Evolutionary conservation across 192 early-diverging fungal genomes (phyloP).

Genomic region (Coemansia sp.): DNA sequence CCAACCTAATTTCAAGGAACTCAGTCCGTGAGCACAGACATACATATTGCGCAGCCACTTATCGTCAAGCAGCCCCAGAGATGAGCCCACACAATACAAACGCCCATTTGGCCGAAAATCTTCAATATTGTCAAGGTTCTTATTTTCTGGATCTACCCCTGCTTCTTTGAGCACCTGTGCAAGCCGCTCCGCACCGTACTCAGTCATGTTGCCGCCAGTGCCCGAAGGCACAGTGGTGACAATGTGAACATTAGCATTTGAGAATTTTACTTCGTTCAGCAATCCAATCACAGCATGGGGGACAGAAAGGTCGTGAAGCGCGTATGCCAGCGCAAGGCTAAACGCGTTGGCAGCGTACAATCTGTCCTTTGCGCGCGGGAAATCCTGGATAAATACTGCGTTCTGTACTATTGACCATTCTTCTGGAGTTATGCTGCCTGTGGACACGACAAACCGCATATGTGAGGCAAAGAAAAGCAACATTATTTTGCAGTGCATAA

Average conservation of each 20-base stretch:
- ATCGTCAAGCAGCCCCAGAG: constrained; percentile 23
- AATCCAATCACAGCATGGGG: constrained; percentile 11
- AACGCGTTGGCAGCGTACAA: constrained; percentile 24
- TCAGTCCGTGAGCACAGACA: constrained; percentile 18
- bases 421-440: constrained; percentile 22
- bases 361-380: constrained; percentile 1
- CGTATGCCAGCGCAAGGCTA: constrained; percentile 19
- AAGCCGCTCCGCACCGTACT: constrained; percentile 28
- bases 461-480: constrained; percentile 12
- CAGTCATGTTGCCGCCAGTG: constrained; percentile 19
- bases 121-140: background rate
- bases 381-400: constrained; percentile 31
- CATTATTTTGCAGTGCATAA: constrained; percentile 38
- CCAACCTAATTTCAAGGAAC: background rate
- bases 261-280: constrained; percentile 34
- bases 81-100: constrained; percentile 23
- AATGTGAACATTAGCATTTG: constrained; percentile 8
- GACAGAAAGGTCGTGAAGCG: constrained; percentile 27
- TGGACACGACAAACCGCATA: constrained; percentile 20
- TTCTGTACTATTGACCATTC: constrained; percentile 42
- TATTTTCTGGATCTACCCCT: background rate
- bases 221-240: constrained; percentile 29
- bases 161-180: constrained; percentile 4
- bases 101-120: constrained; percentile 15
- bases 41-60: constrained; percentile 38